Percentiles rank a stretch among this genome's conserved stretches.
Conservation (phyloP, 345 rosid species). For the Alliaria petiolata region DNA sequence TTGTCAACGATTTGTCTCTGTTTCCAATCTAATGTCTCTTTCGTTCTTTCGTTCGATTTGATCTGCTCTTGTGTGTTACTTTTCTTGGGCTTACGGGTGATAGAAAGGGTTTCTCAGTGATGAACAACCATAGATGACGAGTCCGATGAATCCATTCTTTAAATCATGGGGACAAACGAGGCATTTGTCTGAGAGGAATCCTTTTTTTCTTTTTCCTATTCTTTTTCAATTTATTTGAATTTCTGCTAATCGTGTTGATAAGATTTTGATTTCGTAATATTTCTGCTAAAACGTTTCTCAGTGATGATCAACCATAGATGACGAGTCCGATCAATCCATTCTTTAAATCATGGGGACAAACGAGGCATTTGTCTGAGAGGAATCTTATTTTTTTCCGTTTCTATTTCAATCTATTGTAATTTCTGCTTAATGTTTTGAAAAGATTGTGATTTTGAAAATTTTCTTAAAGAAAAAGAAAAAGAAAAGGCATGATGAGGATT, state of each 20-base stretch:
- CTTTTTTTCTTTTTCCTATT: no score
- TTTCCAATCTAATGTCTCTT: neutral
- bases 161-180: slow-evolving; percentile 65
- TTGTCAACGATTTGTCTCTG: neutral
- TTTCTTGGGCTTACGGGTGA: neutral
- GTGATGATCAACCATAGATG: slow-evolving; percentile 56
- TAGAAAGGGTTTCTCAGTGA: slow-evolving; percentile 44
- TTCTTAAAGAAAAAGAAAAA: neutral
- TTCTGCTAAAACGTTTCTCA: slow-evolving; percentile 41
- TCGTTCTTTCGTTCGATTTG: neutral
- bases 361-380: slow-evolving; percentile 84
- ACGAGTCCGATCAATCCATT: slow-evolving; percentile 73
- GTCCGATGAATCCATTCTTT: slow-evolving; percentile 61
- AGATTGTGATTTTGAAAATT: no score
- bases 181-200: slow-evolving; percentile 72
- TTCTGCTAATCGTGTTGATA: neutral
- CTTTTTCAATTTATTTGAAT: neutral
- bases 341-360: slow-evolving; percentile 54
- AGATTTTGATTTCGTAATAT: no score
- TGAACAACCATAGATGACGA: slow-evolving; percentile 60
- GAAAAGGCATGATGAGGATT: slow-evolving; percentile 40
- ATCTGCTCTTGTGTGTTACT: neutral
- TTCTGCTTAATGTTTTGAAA: neutral
- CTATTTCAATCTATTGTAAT: neutral
- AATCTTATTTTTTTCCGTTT: neutral